Base-by-base conservation (phyloP, 805 yeast genomes). In the Suhomyces prunicola region DNA sequence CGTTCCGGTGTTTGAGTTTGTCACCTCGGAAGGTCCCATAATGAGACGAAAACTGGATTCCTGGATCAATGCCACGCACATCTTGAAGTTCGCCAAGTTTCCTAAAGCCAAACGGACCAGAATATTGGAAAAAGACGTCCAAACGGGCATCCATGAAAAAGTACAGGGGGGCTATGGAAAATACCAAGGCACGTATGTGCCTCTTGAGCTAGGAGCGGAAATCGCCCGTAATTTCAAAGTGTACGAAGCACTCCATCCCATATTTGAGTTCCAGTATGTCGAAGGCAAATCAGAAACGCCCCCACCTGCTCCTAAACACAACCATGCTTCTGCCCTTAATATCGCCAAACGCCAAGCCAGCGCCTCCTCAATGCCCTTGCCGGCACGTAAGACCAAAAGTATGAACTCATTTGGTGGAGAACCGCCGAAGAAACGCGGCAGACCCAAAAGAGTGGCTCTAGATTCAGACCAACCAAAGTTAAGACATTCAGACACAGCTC, bases 161-260 rank as follows among this genome's bases (percentile, higher is more conserved):
- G 85, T 85, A 24, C 88, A 85, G 65, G 89, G 89, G 35, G 90
- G 89, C 0, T 82, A 84, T 57, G 89, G 88, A n/a, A 83, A 83
- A 60, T 84, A 82, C 66, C 89, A 72, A 54, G 80, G 80, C 3
- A 76, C 80, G 2, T 76, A 74, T 53, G 79, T 76, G 8, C 80
- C 80, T 1, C 66, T 75, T 48, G 69, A 71, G 13, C 50, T 73
- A 24, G 80, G 80, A 1, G 70, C 60, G 6, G 75, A 72, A 3
- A 69, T 75, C 27, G 80, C 80, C 31, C 61, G 62, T 22, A 60
- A 59, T 27, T 74, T 76, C 53, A 74, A 68, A n/a, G 77, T 74
- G 2, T 73, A 76, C 55, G 87, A 81, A 3, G 74, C 79, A 13
- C 74, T 93, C 45, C 56, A 50, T 66, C 78, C 60, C 17, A 53